Conservation (phyloP, 2,329 filamentous ascomycete species). For the Knufia fluminis region DNA sequence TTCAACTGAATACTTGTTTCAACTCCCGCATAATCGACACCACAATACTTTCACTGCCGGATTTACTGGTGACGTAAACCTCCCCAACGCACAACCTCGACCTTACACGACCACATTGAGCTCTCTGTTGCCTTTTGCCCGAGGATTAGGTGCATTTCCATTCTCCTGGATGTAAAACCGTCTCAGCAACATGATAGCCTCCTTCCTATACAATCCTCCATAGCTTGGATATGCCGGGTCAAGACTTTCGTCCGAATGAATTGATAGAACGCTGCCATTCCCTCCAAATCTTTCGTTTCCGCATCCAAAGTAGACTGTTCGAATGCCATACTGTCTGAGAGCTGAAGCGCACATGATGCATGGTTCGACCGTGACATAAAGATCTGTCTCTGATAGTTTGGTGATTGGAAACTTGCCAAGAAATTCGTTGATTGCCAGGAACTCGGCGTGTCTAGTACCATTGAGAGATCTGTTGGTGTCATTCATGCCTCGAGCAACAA, state of each 20-base stretch:
- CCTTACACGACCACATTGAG: conserved; percentile 42
- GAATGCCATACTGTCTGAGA: conserved; percentile 76
- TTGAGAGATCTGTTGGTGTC: conserved; percentile 83
- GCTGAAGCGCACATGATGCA: conserved; percentile 98
- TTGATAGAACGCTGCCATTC: conserved; percentile 80
- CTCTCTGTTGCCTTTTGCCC: conserved; percentile 55
- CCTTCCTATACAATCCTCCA: conserved; percentile 79
- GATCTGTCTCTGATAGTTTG: conserved; percentile 62
- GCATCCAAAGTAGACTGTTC: conserved; percentile 88
- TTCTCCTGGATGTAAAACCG: conserved; percentile 98
- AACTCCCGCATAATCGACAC: not conserved
- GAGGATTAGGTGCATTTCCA: conserved; percentile 63
- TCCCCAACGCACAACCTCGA: not conserved
- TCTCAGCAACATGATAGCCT: conserved; percentile 83
- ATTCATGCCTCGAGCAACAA: conserved; percentile 91
- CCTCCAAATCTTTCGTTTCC: conserved; percentile 96
- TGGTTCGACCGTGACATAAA: conserved; percentile 96
- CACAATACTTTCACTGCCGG: not conserved
- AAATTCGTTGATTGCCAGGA: conserved; percentile 69
- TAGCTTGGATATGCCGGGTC: conserved; percentile 73
- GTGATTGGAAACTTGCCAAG: conserved; percentile 55
- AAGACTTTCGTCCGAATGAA: conserved; percentile 38
- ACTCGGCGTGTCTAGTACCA: conserved; percentile 90
- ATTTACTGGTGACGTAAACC: not conserved
- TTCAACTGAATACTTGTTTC: not conserved